Conservation (phyloP, 164 flowering plant species). For the Warburgia ugandensis region DNA sequence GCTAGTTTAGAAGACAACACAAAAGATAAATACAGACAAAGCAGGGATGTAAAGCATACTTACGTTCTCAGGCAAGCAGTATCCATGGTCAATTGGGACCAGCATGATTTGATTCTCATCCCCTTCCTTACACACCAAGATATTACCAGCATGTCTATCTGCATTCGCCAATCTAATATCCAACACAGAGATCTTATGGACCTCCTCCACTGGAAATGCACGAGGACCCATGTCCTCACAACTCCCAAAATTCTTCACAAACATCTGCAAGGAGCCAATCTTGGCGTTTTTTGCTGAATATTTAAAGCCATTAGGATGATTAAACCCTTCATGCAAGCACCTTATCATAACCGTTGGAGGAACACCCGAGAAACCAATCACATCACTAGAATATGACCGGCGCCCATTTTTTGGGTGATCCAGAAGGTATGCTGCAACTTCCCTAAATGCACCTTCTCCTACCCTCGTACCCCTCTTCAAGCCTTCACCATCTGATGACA, state of each 20-base stretch:
- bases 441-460: conserved; percentile 75
- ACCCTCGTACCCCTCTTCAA: conserved; percentile 71
- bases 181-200: conserved; percentile 66
- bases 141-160: conserved; percentile 79
- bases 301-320: conserved; percentile 48
- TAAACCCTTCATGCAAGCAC: conserved; percentile 57
- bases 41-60: conserved; percentile 16
- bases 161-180: conserved; percentile 79
- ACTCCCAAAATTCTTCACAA: conserved; percentile 55
- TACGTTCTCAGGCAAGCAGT: conserved; percentile 73
- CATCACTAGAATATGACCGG: conserved; percentile 18
- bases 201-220: conserved; percentile 62
- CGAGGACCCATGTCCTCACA: conserved; percentile 82
- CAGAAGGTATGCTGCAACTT: conserved; percentile 67
- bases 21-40: too few relatives aligned
- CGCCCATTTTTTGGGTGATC: conserved; percentile 63
- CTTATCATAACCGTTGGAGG: conserved; percentile 58
- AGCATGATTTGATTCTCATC: conserved; percentile 38
- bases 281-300: conserved; percentile 26
- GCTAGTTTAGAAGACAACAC: too few relatives aligned
- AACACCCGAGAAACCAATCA: conserved; percentile 65
- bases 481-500: conserved; percentile 62
- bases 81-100: conserved; percentile 85
- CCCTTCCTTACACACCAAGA: conserved; percentile 39
- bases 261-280: conserved; percentile 72